Evolutionary conservation across 306 rosid species (phyloP).

Genomic region (Corylus americana): DNA sequence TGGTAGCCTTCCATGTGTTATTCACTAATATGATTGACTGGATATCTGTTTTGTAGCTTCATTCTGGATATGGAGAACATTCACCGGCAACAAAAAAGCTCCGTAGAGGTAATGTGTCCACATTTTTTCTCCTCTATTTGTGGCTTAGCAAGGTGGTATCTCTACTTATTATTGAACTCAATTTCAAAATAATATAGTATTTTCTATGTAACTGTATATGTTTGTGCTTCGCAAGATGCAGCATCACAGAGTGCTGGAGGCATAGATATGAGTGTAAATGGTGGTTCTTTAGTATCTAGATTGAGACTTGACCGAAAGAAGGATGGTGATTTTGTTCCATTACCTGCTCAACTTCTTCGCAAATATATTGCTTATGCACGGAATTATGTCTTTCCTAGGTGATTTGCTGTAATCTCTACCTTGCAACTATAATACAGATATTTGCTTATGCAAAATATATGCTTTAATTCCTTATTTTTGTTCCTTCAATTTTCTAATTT

Average conservation of each 20-base stretch:
- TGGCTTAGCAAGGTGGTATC: conserved; percentile 24
- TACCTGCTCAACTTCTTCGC: conserved; percentile 89
- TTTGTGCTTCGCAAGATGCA: conserved; percentile 45
- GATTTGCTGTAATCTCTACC: conserved; percentile 30
- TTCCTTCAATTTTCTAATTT: not conserved
- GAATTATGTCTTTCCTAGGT: conserved; percentile 85
- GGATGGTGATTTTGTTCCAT: conserved; percentile 74
- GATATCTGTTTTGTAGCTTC: conserved; percentile 66
- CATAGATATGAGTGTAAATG: conserved; percentile 38
- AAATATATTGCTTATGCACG: conserved; percentile 92
- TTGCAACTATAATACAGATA: conserved; percentile 22
- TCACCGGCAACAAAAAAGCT: conserved; percentile 59
- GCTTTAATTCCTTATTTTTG: not conserved
- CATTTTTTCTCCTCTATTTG: conserved; percentile 18
- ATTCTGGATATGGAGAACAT: conserved; percentile 60
- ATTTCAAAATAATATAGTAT: conserved; percentile 17
- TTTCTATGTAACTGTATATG: conserved; percentile 36
- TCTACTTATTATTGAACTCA: conserved; percentile 16
- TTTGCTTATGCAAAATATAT: conserved; percentile 25
- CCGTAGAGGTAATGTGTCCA: conserved; percentile 51
- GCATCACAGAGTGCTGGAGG: conserved; percentile 50
- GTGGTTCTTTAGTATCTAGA: conserved; percentile 70
- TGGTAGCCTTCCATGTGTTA: not conserved
- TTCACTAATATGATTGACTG: not conserved
- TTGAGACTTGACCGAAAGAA: conserved; percentile 66